Evolutionary conservation across 169 alveolate genomes (phyloP).

Genomic region (Plasmodium vinckei): DNA sequence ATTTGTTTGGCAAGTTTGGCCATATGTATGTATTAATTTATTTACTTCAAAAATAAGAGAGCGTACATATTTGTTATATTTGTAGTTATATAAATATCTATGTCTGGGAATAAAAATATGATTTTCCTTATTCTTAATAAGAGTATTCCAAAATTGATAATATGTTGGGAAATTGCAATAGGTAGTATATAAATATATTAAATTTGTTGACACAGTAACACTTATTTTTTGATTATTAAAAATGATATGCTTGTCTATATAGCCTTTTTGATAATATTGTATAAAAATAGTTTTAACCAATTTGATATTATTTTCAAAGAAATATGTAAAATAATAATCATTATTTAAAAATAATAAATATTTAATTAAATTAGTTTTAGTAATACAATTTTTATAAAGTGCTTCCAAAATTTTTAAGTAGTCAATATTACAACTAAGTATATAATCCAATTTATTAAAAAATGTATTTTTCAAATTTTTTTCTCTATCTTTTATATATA

Average conservation of each 20-base stretch:
- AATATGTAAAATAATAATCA: slow-evolving; percentile 49
- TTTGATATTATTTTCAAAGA: slow-evolving; percentile 59
- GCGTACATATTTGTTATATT: slow-evolving; percentile 42
- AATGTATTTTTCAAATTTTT: neutral
- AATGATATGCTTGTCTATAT: slow-evolving; percentile 18
- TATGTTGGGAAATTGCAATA: slow-evolving; percentile 73
- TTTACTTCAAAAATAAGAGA: neutral
- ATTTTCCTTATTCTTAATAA: slow-evolving; percentile 13
- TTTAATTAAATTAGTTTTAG: slow-evolving; percentile 11
- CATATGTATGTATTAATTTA: neutral
- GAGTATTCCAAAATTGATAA: slow-evolving; percentile 43
- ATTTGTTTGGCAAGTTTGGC: neutral
- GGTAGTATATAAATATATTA: slow-evolving; percentile 32
- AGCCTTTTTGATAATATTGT: slow-evolving; percentile 75
- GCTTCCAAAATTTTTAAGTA: slow-evolving; percentile 54
- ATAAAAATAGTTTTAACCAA: slow-evolving; percentile 45
- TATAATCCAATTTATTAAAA: slow-evolving; percentile 35
- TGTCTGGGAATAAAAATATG: slow-evolving; percentile 16
- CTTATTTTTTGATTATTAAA: slow-evolving; percentile 20
- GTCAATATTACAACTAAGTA: slow-evolving; percentile 52
- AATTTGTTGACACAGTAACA: neutral
- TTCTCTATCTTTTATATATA: neutral
- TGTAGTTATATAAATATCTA: slow-evolving; percentile 45
- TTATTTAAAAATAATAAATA: slow-evolving; percentile 55
- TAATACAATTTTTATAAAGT: slow-evolving; percentile 23